These are phyloP conservation scores for Salvia miltiorrhiza DNA, from an alignment of 257 asterid species.

Conservation along the genomic window DNA sequence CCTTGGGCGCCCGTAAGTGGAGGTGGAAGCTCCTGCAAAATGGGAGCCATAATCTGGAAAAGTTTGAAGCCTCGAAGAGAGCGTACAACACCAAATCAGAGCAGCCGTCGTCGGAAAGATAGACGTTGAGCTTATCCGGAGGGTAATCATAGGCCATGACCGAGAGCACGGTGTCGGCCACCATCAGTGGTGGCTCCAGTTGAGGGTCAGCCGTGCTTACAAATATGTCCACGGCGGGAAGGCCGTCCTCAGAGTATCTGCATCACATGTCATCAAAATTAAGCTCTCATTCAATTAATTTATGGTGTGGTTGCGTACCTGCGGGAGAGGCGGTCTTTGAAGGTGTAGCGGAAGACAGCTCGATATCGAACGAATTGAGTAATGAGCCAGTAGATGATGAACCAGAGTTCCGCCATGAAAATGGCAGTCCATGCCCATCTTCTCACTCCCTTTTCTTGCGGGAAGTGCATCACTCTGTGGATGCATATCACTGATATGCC, in stretches of 20 bases:
- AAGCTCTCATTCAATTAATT: too few species aligned
- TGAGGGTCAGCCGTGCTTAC: conserved; percentile 7
- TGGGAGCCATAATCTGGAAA: conserved; percentile 14
- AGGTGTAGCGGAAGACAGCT: neutral
- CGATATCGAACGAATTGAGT: neutral
- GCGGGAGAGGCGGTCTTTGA: conserved; percentile 8
- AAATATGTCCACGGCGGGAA: conserved; percentile 7
- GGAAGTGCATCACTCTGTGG: neutral
- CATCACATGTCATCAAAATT: too few species aligned
- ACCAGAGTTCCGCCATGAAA: conserved; percentile 16
- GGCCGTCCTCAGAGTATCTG: neutral
- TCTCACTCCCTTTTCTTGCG: neutral
- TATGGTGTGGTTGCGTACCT: neutral
- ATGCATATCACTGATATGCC: neutral
- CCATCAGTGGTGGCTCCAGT: conserved; percentile 7
- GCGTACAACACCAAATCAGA: conserved; percentile 4
- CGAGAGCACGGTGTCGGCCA: conserved; percentile 14
- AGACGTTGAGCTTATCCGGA: conserved; percentile 2
- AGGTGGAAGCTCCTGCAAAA: neutral
- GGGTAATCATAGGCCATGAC: conserved; percentile 13
- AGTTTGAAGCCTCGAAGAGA: neutral
- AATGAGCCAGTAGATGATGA: conserved; percentile 4
- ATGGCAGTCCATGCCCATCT: conserved; percentile 7
- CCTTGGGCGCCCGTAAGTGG: neutral
- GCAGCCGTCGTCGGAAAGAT: conserved; percentile 4